Evolutionary conservation across 768 basidiomycete species (phyloP), one percentile per base, ranked within the genome.

Genomic region (Mycena epipterygia): DNA sequence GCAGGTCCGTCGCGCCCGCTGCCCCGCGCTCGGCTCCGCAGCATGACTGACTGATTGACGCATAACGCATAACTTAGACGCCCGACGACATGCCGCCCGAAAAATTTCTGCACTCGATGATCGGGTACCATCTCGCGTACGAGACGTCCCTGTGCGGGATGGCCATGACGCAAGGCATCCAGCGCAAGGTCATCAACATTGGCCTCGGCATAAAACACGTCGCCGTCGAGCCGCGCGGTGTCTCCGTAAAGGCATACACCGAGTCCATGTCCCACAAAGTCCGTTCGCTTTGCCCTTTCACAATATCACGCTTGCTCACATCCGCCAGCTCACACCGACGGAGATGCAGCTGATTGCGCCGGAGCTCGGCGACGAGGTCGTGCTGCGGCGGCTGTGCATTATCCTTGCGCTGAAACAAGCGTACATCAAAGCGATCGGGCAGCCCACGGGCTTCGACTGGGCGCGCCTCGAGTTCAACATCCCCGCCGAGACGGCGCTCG

Each of bases 351-450:
- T 88, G 73, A 81, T 93, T 59, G 77, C 81, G 0, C 82, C 84
- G 61, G 86, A 86, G 33, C 82, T 85, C 30, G 84, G 85, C 1
- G 91, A 93, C 71, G 90, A 92, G 32, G 84, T 90, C 63, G 85
- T 90, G 23, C 86, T 95, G 37, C 91, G 93, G 13, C 88, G 95
- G 1, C 83, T 95, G 3, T 93, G 88, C 79, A 91, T 95, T 76
- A 84, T 95, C 53, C 89, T 95, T 33, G 88, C 94, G 2, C 86
- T 95, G 76, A 96, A 96, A 74, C 85, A 91, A 23, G 90, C 95
- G 5, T 95, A 95, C 79, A 90, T 94, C 82, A 90, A 91, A 74
- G 95, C 95, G 1, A 91, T 95, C 68, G 95, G 93, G 2, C 94
- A 95, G 70, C 90, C 92, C 4, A 80, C 89, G 23, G 93, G 93